Evolutionary conservation across 371 early-diverging fungal genomes (phyloP), one percentile per base, ranked within the genome.

Genomic region (Mortierella sp.): DNA sequence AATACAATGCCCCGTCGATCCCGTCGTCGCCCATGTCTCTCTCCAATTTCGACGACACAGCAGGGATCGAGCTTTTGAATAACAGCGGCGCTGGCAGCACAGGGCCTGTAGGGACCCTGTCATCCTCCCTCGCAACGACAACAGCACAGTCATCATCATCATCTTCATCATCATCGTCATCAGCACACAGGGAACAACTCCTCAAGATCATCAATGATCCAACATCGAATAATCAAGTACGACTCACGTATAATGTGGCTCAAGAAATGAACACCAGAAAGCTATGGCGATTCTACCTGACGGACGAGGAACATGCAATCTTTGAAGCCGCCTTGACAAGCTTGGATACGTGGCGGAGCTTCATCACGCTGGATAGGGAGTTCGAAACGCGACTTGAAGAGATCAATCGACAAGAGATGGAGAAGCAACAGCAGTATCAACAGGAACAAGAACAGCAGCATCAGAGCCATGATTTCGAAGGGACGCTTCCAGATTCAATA

Each of bases 311-410:
- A 52, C 76, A 74, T 40, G 67, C 59, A 37, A 63, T 71, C 53
- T 81, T 81, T 55, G 68, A 84, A 67, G 76, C 80, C 22, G 82
- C 85, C 1, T 57, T 80, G 41, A 50, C 67, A 22, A 71, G 68
- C 54, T 60, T 81, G 43, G 78, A 81, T 16, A 80, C 74, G 14
- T 86, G 86, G 86, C 79, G 71, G 28, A 77, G 70, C 43, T 85
- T 86, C 43, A 84, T 85, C 60, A 79, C 74, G n/a, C 74, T 74
- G 13, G 69, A 74, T 41, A 39, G 45, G 60, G 53, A 50, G 2
- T 74, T 74, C 31, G 55, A 52, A 16, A 21, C 57, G 4, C 69
- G 48, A 14, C 52, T 68, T 31, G 76, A 74, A 19, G 54, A 46
- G 4, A 45, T 54, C 19, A 58, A 52, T n/a, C n/a, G n/a, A n/a